These are phyloP conservation scores for Ceratonia siliqua DNA, from an alignment of 306 rosid species.

Conservation along the genomic window DNA sequence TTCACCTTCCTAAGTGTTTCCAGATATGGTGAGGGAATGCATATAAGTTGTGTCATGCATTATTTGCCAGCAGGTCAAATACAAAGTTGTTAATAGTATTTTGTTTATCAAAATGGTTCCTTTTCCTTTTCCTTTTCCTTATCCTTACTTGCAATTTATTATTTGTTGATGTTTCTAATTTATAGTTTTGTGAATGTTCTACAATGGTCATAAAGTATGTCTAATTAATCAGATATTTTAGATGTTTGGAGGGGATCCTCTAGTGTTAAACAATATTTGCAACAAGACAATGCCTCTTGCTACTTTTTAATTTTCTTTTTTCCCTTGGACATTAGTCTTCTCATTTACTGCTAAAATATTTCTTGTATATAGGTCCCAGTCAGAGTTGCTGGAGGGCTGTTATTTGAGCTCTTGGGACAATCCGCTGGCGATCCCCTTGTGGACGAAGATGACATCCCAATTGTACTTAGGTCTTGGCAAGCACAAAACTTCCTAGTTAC, in stretches of 20 bases:
- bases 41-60: neutral
- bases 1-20: no score
- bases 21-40: neutral
- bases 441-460: constrained; percentile 87
- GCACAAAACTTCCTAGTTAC: constrained; percentile 87
- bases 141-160: neutral
- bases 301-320: neutral
- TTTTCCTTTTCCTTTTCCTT: neutral
- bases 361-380: constrained; percentile 74
- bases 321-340: neutral
- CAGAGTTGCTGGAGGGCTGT: constrained; percentile 90
- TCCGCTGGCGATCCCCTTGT: constrained; percentile 84
- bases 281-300: neutral
- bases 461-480: constrained; percentile 96
- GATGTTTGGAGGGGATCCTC: neutral
- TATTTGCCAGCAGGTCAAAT: neutral
- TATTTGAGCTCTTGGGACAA: constrained; percentile 96
- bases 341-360: constrained; percentile 13
- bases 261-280: constrained; percentile 8
- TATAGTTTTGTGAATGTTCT: neutral
- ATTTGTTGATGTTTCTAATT: neutral
- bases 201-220: neutral
- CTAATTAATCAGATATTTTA: neutral
- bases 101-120: neutral
- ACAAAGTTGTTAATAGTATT: neutral